Base-by-base conservation (phyloP, 768 basidiomycete genomes). In the Xerocomellus chrysenteron region DNA sequence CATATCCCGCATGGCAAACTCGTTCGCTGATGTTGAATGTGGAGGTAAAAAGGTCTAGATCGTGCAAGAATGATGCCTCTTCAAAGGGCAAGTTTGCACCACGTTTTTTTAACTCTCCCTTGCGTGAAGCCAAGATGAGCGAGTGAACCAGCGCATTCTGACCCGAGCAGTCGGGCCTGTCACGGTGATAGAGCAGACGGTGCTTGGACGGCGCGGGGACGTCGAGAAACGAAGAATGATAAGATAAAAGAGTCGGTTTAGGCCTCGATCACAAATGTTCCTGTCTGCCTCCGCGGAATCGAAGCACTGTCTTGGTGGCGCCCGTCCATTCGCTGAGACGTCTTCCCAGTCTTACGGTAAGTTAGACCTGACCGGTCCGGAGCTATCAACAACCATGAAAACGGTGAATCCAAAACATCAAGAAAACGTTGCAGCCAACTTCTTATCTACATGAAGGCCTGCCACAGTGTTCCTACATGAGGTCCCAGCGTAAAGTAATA, bases 251-350 rank as follows among this genome's bases (percentile, higher is more conserved):
- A 50, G 54, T 60, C 57, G 42, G 43, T 37, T 50, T 55, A 50
- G 39, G 32, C 52, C 47, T 60, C 47, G 58, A 69, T 57, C 64
- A 37, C 14, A 35, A 2, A 33, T 24, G 28, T 37, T 19, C 54
- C 45, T 14, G 21, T 47, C 42, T 45, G 47, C 54, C 52, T 65
- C 67, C 67, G 68, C 68, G 68, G 68, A 59, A 57, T 59, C 54
- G 24, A 55, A 52, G 37, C 50, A 46, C 13, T 5, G 26, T 17
- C 53, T 32, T 24, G 32, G 40, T 48, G 54, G 47, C 54, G 12
- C 19, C n/a, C 36, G 21, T 21, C 26, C 47, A 43, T 57, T 44
- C 46, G 36, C 42, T 52, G 28, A 51, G 13, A 49, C 35, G 21
- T 30, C 44, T 60, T 57, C 35, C 55, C 46, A 43, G 56, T 46